Evolutionary conservation across 768 basidiomycete species (phyloP).

Genomic region (Favolaschia claudopus): DNA sequence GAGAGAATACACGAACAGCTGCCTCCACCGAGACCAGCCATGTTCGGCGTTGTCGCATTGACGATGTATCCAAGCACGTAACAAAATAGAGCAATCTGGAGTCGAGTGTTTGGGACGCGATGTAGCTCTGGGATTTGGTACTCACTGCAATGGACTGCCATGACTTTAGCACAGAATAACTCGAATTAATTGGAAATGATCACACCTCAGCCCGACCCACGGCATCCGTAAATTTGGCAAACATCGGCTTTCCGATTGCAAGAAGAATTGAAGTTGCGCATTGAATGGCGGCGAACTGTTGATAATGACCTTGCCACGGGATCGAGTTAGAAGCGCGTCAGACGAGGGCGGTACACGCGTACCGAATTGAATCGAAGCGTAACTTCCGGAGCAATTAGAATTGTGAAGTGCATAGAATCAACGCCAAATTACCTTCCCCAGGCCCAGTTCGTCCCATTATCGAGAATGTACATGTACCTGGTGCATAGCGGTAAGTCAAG

Average conservation of each 20-base stretch:
- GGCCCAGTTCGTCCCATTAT: constrained; percentile 27
- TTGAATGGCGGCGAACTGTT: constrained; percentile 29
- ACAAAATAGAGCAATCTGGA: constrained; percentile 23
- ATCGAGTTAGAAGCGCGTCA: neutral
- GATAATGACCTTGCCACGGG: constrained; percentile 19
- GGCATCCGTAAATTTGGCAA: constrained; percentile 27
- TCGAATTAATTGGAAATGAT: neutral
- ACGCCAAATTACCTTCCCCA: constrained; percentile 24
- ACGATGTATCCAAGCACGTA: constrained; percentile 26
- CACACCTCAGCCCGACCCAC: constrained; percentile 23
- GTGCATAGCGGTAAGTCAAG: neutral
- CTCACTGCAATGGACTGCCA: constrained; percentile 23
- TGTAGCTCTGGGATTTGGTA: neutral
- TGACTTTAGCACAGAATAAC: neutral
- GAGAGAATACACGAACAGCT: constrained; percentile 24
- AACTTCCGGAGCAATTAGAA: neutral
- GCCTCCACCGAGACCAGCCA: constrained; percentile 38
- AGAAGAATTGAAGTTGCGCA: constrained; percentile 27
- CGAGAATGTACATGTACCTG: constrained; percentile 24
- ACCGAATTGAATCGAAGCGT: constrained; percentile 26
- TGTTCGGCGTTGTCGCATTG: constrained; percentile 25
- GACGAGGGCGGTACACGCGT: neutral
- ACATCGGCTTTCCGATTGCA: constrained; percentile 27
- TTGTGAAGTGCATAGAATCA: neutral
- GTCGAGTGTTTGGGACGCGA: neutral